Conservation (phyloP, 371 early-diverging fungal genomes). For the Cokeromyces recurvatus region DNA sequence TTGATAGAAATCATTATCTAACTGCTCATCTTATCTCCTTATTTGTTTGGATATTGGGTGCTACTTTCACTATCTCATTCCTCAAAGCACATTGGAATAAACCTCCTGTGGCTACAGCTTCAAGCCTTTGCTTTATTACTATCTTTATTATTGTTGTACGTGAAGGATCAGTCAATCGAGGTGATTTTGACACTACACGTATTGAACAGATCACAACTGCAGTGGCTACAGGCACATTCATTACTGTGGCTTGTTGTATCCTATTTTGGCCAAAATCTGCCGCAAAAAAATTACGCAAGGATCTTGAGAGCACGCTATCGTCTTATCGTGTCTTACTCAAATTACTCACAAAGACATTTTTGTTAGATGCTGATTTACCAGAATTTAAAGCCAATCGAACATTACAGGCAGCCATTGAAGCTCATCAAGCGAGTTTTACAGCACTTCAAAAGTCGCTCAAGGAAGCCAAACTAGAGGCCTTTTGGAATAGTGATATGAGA, state of each 20-base stretch:
- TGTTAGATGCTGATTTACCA: constrained; percentile 58
- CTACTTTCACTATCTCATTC: constrained; percentile 56
- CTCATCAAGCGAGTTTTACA: constrained; percentile 64
- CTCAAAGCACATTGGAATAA: constrained; percentile 60
- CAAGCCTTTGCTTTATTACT: constrained; percentile 57
- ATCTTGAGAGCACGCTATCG: constrained; percentile 50
- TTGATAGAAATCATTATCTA: constrained; percentile 30
- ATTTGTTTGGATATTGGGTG: constrained; percentile 52
- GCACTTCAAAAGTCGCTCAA: constrained; percentile 55
- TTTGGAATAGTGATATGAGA: constrained; percentile 51
- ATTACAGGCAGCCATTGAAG: constrained; percentile 50
- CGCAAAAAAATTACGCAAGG: constrained; percentile 53
- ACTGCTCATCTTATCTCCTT: constrained; percentile 49
- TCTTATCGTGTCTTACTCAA: constrained; percentile 55
- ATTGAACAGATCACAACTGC: constrained; percentile 54
- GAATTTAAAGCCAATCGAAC: constrained; percentile 47
- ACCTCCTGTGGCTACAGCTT: constrained; percentile 62
- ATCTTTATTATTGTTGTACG: constrained; percentile 50
- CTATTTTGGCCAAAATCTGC: constrained; percentile 63
- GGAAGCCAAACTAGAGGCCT: constrained; percentile 59
- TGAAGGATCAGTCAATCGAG: constrained; percentile 49
- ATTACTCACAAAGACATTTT: constrained; percentile 61
- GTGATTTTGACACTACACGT: constrained; percentile 48
- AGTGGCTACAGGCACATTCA: constrained; percentile 52
- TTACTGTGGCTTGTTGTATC: constrained; percentile 50